Evolutionary conservation across 257 asterid genomes (phyloP), one percentile per base, ranked within the genome.

Genomic region (Solanum sejunctum): DNA sequence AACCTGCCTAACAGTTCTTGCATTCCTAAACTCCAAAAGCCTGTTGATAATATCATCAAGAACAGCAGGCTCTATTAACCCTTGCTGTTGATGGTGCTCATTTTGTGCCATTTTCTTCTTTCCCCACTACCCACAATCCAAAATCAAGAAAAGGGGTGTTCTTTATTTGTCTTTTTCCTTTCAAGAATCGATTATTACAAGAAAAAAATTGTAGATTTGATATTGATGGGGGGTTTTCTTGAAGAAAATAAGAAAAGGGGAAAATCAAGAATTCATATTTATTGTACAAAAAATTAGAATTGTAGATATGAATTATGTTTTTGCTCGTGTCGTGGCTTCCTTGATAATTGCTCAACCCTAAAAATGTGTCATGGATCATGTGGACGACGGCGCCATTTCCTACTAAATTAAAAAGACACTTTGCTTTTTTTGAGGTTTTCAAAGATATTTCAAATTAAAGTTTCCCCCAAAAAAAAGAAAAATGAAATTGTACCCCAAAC

Each of bases 11-110:
- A 89, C 92, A 56, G 93, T 95, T 84, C 99, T 86, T 67, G 97
- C 95, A 82, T 89, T 88, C 64, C 99, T 92, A 86, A 90, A 94
- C 91, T 91, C 98, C 92, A 95, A 89, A 80, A 94, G 64, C 26
- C 99, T 93, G 85, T 89, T 93, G 90, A 95, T 93, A 83, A 95
- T 94, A 85, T 94, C 98, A 86, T 95, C 97, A 84, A 95, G 87
- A 54, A 93, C 90, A 82, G 92, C 97, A 85, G 94, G 90, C 80
- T 95, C 97, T 69, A 95, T 89, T n/a, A 26, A 26, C 60, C 89
- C 95, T 64, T 64, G 72, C 89, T 87, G 94, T 91, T 93, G 96
- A 0, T 17, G 58, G 3, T 21, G 21, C 67, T 60, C 83, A 26
- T 87, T 92, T 61, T 92, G 92, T 79, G 99, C 95, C 98, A 86